Base-by-base conservation (phyloP, 768 basidiomycete genomes). In the Mycena vitilis region DNA sequence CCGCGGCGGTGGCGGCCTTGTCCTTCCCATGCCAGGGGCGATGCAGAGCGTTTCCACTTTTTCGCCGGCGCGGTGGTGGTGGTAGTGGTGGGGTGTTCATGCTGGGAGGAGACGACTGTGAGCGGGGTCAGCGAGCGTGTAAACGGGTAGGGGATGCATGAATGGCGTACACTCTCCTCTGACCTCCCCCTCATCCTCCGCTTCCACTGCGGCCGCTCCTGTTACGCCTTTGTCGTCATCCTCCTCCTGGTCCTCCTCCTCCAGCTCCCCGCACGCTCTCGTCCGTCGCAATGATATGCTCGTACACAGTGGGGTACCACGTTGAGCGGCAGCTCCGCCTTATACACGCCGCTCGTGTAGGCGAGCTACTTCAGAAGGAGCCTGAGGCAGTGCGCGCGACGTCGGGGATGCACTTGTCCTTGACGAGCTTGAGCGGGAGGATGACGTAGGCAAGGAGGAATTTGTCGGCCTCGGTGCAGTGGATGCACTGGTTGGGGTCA, bases 301-400 rank as follows among this genome's bases (percentile, higher is more conserved):
- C 96, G 74, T 98, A 99, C 10, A 98, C 95, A 2, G 92, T 92
- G 75, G 99, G 98, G 75, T 96, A 90, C 92, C 97, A 88, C 22
- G 96, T 98, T 98, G 63, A 99, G 81, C 0, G 98, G 98, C 37
- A 99, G 81, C 80, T 99, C 98, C 16, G 95, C 94, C 75, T 99
- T 98, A 30, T 99, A 85, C 1, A 99, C 96, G 72, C 97, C 98
- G 71, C 91, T 92, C 79, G 95, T 95, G 77, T 99, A 94, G 0
- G 94, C 95, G 74, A 98, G 99, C 79, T 98, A 96, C 74, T 99
- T 98, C 48, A 99, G 83, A 81, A 99, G 99, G n/a, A 99, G 88
- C 78, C 98, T 98, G 69, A 99, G 85, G 60, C 96, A 91, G 78
- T 99, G 99, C 97, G 90, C 73, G 98, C 96, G 53, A 98, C 92